Conservation (phyloP, 1,284 basidiomycete species). For the Lentinula novae-zelandiae region DNA sequence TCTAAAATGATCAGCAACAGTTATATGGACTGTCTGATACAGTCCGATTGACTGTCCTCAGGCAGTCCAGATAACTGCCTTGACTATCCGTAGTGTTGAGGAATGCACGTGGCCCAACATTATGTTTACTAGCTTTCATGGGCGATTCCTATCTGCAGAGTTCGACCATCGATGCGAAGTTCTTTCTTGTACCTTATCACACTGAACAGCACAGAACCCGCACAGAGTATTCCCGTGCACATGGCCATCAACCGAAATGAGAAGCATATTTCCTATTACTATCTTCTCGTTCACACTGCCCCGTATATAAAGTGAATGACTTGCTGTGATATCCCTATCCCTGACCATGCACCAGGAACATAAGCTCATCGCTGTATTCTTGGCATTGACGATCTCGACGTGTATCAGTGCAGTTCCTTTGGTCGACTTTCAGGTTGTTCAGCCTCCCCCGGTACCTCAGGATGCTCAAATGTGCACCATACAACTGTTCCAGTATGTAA, state of each 20-base stretch:
- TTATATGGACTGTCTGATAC: too few relatives aligned
- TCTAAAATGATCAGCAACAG: too few relatives aligned
- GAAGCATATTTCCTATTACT: not conserved
- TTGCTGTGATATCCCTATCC: not conserved
- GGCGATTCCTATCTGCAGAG: too few relatives aligned
- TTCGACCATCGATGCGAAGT: too few relatives aligned
- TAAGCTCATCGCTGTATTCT: not conserved
- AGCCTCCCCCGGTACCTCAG: slow-evolving; percentile 48
- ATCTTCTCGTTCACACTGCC: not conserved
- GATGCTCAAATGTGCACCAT: slow-evolving; percentile 43
- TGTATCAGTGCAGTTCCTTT: slow-evolving; percentile 2
- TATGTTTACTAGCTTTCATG: too few relatives aligned
- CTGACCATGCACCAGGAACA: not conserved
- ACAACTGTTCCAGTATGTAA: slow-evolving; percentile 42
- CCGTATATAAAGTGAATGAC: not conserved
- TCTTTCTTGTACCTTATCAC: not conserved
- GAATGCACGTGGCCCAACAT: too few relatives aligned
- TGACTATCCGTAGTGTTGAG: too few relatives aligned
- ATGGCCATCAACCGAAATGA: not conserved
- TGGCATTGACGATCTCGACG: not conserved
- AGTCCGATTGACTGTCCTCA: too few relatives aligned
- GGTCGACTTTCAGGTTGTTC: slow-evolving; percentile 50
- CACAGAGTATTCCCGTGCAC: not conserved
- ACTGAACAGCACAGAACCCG: not conserved
- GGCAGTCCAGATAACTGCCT: too few relatives aligned